Evolutionary conservation across 2,329 filamentous ascomycete genomes (phyloP), one percentile per base, ranked within the genome.

Genomic region (Apiospora saccharicola): DNA sequence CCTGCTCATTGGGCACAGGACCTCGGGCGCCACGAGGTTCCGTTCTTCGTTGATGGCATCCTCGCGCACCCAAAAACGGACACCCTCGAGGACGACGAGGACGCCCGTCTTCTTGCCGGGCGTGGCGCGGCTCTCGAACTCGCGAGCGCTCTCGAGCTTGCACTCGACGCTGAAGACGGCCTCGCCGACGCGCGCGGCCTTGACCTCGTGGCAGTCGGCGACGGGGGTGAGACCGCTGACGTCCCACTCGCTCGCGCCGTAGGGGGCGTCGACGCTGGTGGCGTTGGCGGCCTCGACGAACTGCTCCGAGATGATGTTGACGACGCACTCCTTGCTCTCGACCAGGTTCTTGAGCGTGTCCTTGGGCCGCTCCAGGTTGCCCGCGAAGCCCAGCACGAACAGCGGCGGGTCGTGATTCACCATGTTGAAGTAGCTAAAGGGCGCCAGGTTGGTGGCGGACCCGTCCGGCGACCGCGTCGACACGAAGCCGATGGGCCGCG

Each of bases 271-370:
- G 77, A 97, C 90, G 68, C 88, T 88, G 3, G 92, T 90, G n/a
- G 91, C 87, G 82, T 98, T 98, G 68, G 95, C 95, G 0, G 95
- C 95, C 85, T 98, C 95, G 78, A 96, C 79, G 79, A 92, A 97
- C 79, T 91, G 89, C 84, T 98, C 95, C 12, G 89, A 91, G 79
- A 98, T 93, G 79, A 98, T 93, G 84, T 96, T 98, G 84, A 98
- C 91, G 72, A 91, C 90, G 82, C 93, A 96, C 84, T 98, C 94
- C 67, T 87, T 84, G 0, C 88, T 91, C 49, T 92, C 92, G 12
- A 88, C 78, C 72, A 98, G 84, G 80, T 97, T 97, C 77, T 86
- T 87, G 71, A 97, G 85, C 49, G 92, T 91, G 81, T 98, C 95
- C 82, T 98, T 98, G 26, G 92, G 90, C 4, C 84, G 82, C 6